Base-by-base conservation (phyloP, 495 filamentous ascomycete species). In the Penicillium ochrochloron region DNA sequence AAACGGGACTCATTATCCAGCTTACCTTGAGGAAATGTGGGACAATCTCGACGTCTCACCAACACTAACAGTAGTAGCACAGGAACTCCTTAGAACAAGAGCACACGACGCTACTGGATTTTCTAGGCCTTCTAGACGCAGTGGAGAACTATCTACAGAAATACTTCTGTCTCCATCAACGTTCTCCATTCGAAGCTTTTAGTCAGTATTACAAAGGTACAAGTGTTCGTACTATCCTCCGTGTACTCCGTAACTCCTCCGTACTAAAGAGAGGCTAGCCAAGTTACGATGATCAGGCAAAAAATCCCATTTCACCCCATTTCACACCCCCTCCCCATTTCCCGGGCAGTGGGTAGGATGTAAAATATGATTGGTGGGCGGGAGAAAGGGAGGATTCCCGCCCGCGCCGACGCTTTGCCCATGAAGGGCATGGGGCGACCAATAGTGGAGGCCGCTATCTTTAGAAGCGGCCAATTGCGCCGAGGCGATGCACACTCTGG, bases 391-490 rank as follows among this genome's bases (percentile, higher is more conserved):
- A 55, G 46, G 61, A 57, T 57, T 63, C 57, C 70, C 64, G 62
- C 60, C 65, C 61, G 64, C 50, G 37, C 39, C 44, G 61, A 70
- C 67, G 56, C 66, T 61, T 69, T 57, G 23, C 57, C 61, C 50
- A 23, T 33, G 33, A 62, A 35, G 19, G 62, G 51, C 39, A 59
- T 63, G 48, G 54, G 17, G 52, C 19, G 54, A 19, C 42, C 37
- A 21, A 35, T 48, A 29, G 66, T 65, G 68, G 68, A 61, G 57
- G 42, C 54, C 66, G 58, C 69, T 69, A 71, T 71, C 53, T 71
- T 68, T 71, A 71, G 68, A 66, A 70, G 67, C 62, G 33, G 50
- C 70, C 66, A 73, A 73, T 73, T n/a, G 64, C 17, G 25, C 48
- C 15, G 5, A 29, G 65, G 29, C 19, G 55, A 68, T 62, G 60